phyloP scores from a whole-genome alignment of 2,329 filamentous ascomycete genomes.

The Fusarium newnesense region DNA sequence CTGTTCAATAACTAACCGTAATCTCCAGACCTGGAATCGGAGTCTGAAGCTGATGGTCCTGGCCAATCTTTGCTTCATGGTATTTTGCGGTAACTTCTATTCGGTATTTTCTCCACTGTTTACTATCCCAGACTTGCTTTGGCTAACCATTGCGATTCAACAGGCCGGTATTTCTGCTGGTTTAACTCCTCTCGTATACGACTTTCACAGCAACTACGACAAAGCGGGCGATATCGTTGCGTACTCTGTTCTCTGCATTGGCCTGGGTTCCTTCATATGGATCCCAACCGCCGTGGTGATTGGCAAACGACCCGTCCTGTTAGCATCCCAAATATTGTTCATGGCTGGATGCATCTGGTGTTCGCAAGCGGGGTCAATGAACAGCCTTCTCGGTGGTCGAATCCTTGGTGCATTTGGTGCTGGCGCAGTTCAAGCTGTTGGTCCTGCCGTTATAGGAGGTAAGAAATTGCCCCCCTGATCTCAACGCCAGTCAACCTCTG shows the following conservation, averaged over 20 bases:
- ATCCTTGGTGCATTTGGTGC: neutral
- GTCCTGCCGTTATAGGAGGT: neutral
- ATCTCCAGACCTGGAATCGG: neutral
- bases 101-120: neutral
- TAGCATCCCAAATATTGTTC: neutral
- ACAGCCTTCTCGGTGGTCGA: neutral
- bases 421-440: neutral
- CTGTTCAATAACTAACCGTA: rapidly evolving
- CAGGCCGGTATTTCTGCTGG: neutral
- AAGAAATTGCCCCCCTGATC: rapidly evolving
- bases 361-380: neutral
- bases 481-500: rapidly evolving
- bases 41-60: neutral
- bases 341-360: neutral
- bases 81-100: neutral
- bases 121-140: rapidly evolving
- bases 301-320: neutral
- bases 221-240: neutral
- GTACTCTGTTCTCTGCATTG: neutral
- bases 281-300: neutral
- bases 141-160: neutral
- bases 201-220: neutral
- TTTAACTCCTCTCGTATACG: neutral
- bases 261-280: neutral
- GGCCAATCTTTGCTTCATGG: neutral